Base-by-base conservation (phyloP, 2,329 filamentous ascomycete genomes). In the Aspergillus bombycis region DNA sequence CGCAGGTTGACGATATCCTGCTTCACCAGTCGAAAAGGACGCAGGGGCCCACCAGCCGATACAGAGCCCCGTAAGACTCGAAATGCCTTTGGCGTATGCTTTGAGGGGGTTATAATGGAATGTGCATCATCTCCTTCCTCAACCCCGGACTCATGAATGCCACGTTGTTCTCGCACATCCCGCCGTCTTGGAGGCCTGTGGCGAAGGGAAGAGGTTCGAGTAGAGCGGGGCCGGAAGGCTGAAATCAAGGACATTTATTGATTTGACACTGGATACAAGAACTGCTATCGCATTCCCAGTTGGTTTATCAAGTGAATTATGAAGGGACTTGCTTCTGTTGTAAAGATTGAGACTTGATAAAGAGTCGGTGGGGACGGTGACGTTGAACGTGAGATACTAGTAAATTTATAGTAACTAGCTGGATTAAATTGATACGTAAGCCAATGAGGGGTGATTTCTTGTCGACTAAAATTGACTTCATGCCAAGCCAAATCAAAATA, bases 11-110 rank as follows among this genome's bases (percentile, higher is more conserved):
- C 50, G 1, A 82, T 67, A 70, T 87, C 85, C 59, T 84, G 78
- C 64, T 75, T 81, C 2, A 87, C 72, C 4, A 87, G 77, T n/a
- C 85, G 79, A 72, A 86, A 85, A 4, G 85, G 84, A 21, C 79
- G 78, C 0, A 87, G 73, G 50, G 79, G 80, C 3, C 83, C 83
- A 1, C 77, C 79, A 23, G 71, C 64, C 2, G 71, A 69, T 36
- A 81, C 68, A 21, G 72, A 72, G 23, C 75, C 71, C 30, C 70
- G 68, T 56, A 77, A 58, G 19, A 70, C 63, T n/a, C 70, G 70
- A 56, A 77, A 65, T 9, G 71, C 69, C 57, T 66, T 74, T 21
- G 76, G 76, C 0, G 76, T 78, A 62, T 78, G 76, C 55, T 78
- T 78, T 2, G 76, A 77, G 0, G 76, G 75, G 0, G 76, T 77